Conservation (phyloP, 2,329 filamentous ascomycete species). For the Aspergillus sp. region DNA sequence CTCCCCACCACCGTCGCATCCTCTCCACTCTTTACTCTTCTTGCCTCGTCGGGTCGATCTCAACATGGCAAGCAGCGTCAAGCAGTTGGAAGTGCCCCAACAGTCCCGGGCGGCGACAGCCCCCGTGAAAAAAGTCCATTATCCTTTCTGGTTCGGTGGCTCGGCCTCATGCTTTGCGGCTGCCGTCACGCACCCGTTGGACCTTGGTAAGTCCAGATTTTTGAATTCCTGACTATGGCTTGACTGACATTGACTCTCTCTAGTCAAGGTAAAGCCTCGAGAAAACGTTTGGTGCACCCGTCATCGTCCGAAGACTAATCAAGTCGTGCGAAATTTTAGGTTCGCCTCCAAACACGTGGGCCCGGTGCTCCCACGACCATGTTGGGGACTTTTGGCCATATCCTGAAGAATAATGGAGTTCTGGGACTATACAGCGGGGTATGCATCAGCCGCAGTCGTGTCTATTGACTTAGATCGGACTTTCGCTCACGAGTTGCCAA, state of each 20-base stretch:
- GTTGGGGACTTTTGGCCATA: conserved; percentile 79
- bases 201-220: conserved; percentile 66
- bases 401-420: conserved; percentile 73
- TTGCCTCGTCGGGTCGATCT: conserved; percentile 15
- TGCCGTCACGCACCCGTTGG: conserved; percentile 86
- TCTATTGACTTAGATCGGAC: neutral
- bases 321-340: conserved; percentile 48
- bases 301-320: neutral
- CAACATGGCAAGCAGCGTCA: conserved; percentile 35
- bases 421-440: conserved; percentile 81
- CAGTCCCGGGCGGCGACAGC: conserved; percentile 19
- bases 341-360: conserved; percentile 81
- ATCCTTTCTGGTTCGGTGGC: conserved; percentile 95
- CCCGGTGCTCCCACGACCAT: conserved; percentile 75
- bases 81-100: conserved; percentile 26
- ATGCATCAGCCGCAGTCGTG: conserved; percentile 26
- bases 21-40: conserved; percentile 10
- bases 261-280: conserved; percentile 53
- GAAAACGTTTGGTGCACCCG: neutral
- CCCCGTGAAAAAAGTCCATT: conserved; percentile 46
- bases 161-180: conserved; percentile 91
- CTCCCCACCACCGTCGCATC: conserved; percentile 10
- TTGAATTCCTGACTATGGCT: neutral
- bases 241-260: conserved; percentile 19
- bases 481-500: neutral